Conservation (phyloP, 2,329 filamentous ascomycete species). For the Fusarium verrucosum region DNA sequence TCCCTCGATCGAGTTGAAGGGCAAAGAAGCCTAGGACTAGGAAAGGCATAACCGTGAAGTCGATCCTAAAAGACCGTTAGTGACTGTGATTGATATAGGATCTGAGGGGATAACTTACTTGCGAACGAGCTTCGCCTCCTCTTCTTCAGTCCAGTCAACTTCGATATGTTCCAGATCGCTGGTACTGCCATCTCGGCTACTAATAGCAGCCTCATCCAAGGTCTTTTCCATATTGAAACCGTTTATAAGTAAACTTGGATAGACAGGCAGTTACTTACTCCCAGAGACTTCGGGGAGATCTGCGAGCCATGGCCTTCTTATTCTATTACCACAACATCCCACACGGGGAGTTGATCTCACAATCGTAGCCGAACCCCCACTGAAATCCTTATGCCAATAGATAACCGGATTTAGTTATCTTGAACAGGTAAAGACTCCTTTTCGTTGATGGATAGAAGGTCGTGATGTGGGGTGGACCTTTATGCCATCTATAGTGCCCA, state of each 20-base stretch:
- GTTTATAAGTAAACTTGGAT: neutral
- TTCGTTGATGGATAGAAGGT: neutral
- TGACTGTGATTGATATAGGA: too few species aligned
- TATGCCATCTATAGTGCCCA: constrained; percentile 16
- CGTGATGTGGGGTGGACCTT: constrained; percentile 9
- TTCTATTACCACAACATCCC: constrained; percentile 4
- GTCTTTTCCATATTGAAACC: constrained; percentile 27
- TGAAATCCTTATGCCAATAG: neutral
- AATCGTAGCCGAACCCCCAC: neutral
- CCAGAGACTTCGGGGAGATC: neutral
- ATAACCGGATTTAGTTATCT: neutral
- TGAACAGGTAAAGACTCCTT: neutral
- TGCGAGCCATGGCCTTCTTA: neutral
- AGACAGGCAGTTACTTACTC: neutral
- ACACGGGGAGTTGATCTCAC: neutral
- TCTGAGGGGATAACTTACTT: constrained; percentile 34
- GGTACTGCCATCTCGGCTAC: constrained; percentile 11
- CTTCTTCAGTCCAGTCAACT: constrained; percentile 43
- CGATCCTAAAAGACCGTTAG: constrained; percentile 48
- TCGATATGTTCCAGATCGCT: constrained; percentile 31
- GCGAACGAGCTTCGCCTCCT: constrained; percentile 43
- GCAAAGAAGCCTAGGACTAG: constrained; percentile 58
- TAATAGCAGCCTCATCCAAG: constrained; percentile 12
- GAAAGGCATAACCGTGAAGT: constrained; percentile 56
- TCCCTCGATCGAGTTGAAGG: constrained; percentile 52